Base-by-base conservation (phyloP, 805 yeast genomes). In the Lipomyces orientalis region DNA sequence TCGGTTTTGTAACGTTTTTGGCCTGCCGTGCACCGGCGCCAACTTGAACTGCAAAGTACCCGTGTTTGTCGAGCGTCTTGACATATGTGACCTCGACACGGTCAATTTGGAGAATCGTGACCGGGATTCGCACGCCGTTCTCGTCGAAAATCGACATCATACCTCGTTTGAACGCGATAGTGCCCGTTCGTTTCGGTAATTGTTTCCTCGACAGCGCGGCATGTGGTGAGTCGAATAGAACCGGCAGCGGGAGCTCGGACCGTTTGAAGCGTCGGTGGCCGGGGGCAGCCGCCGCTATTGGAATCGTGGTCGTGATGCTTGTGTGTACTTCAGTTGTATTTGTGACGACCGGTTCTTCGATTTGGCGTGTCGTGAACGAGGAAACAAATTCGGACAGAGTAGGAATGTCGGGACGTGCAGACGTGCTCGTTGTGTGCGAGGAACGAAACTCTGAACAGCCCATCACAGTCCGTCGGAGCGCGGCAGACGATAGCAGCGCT, bases 101-200 rank as follows among this genome's bases (percentile, higher is more conserved):
- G 77, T 93, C 90, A 68, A 95, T 85, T 76, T 93, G 96, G 54
- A 95, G 81, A 8, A 95, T 90, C 3, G 99, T 95, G 60, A 96
- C 95, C 1, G 97, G 93, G 64, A 84, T 78, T 70, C 87, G 87
- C 62, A 81, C 82, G 34, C 97, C 98, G 49, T 80, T 79, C 35
- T 85, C 84, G 69, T 88, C 88, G 75, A 85, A 94, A 85, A 87
- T 90, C 16, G 95, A 87, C 61, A 93, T 87, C 97, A 94, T 94
- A 19, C 98, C 98, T 66, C 89, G 83, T 77, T 95, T 95, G 71
- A 87, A 81, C 0, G 96, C 97, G 35, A 94, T 80, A 25, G 91
- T 81, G 12, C 99, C 99, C 7, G 97, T 88, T 79, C 99, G 87
- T 56, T 79, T 78, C 35, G 92, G 87, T 46, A 94, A 82, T 77